Base-by-base conservation (phyloP, 2,329 filamentous ascomycete genomes). In the Gnomoniopsis sp. region DNA sequence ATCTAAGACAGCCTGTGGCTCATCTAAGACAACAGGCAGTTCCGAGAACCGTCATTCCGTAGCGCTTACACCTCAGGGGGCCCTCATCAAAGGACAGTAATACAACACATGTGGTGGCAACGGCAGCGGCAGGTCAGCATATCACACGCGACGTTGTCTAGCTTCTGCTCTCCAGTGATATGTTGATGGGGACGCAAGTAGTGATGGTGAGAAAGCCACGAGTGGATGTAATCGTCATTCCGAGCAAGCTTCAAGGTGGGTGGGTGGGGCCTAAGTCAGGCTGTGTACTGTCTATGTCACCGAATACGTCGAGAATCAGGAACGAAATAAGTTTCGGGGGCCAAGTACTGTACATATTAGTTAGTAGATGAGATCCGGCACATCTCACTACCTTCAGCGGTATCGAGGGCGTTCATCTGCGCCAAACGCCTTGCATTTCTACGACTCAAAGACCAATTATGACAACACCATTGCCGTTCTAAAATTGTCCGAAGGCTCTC, bases 361-460 rank as follows among this genome's bases (percentile, higher is more conserved):
- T n/a, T n/a, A 15, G 14, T 4, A 41, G 36, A 41, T 3, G 36
- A 14, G 36, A 41, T n/a, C 33, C 38, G 14, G 15, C 1, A 21
- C 19, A 26, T n/a, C 19, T 23, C n/a, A 38, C 14, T 7, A 55
- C 11, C 12, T 50, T 10, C 17, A 22, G 43, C 33, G 44, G 44
- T 43, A n/a, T 33, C 38, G 19, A 55, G 53, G 53, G 53, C 53
- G 53, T 55, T 38, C 44, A 48, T 55, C 53, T 55, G 44, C 53
- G 53, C 53, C 53, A 10, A 22, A 47, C 41, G 21, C 41, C 47
- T 47, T 54, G 52, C 52, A 54, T 48, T 26, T 54, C 21, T 30
- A 8, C 26, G 26, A 8, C 26, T 8, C 26, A 4, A 30, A 30
- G 26, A 30, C 4, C 26, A 4, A 8, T 8, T 8, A 30, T 8